Evolutionary conservation across 352 stramenopile species (phyloP).

Genomic region (Globisporangium cederbergense): DNA sequence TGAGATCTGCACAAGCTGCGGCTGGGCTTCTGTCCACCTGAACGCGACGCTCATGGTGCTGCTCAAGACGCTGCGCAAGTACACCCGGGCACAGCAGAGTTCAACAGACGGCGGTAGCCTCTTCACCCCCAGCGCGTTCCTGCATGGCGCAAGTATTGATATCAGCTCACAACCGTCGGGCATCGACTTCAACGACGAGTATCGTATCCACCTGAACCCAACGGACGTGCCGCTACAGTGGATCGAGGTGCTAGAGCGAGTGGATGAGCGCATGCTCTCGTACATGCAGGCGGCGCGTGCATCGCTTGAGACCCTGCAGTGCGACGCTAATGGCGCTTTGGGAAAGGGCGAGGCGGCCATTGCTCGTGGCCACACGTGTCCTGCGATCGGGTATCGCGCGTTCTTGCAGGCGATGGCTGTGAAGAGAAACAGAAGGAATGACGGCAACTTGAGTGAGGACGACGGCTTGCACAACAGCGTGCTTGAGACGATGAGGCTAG

Average conservation of each 20-base stretch:
- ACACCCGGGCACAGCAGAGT: conserved; percentile 33
- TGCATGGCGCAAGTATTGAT: conserved; percentile 32
- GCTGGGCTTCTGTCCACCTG: conserved; percentile 57
- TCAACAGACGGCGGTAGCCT: conserved; percentile 15
- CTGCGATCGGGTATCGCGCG: conserved; percentile 41
- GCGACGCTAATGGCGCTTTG: conserved; percentile 27
- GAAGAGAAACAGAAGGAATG: conserved; percentile 7
- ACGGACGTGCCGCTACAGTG: conserved; percentile 63
- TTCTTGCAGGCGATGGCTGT: conserved; percentile 48
- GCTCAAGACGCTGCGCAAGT: conserved; percentile 56
- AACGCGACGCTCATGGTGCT: conserved; percentile 60
- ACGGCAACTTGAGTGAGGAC: too few relatives aligned
- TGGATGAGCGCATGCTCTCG: conserved; percentile 44
- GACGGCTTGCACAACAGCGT: conserved; percentile 16
- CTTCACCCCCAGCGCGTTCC: conserved; percentile 34
- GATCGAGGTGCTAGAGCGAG: conserved; percentile 52
- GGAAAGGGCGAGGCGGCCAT: conserved; percentile 29
- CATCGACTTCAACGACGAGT: conserved; percentile 61
- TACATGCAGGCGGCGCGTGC: conserved; percentile 39
- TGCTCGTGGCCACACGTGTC: conserved; percentile 43
- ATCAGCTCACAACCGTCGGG: conserved; percentile 46
- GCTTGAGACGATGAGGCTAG: conserved; percentile 33
- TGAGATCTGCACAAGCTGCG: conserved; percentile 47
- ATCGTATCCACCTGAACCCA: conserved; percentile 47
- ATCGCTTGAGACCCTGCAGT: conserved; percentile 32